Base-by-base conservation (phyloP, 176 grass and related monocot species). In the Carex pumila region DNA sequence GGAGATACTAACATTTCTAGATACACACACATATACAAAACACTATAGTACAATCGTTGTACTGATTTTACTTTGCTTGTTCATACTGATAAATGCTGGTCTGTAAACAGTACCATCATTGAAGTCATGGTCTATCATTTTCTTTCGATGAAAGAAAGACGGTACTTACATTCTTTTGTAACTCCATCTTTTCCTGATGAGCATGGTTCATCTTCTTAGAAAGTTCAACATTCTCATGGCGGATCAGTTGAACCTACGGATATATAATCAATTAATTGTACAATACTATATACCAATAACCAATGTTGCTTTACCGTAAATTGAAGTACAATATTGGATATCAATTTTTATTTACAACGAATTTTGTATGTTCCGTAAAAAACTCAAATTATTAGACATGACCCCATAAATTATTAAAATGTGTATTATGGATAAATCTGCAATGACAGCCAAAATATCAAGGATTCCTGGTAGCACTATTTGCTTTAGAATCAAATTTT, bases 221-320 rank as follows among this genome's bases (percentile, higher is more conserved):
- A 76, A 95, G 87, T 69, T 95, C 93, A 59, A 82, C 61, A 6
- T 92, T 95, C 72, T 95, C 90, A 68, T 86, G 82, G 34, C 90
- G 90, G n/a, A 91, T 85, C 47, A 88, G 81, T 59, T 59, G 88
- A 84, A 79, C 88, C 90, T 95, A 50, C 15, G 63, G 29, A 86
- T 72, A 17, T 29, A 65, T 47, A 45, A 50, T 31, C 31, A 62
- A 80, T 64, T 12, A 39, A 82, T 43, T 82, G 52, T 19, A 81
- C 8, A 6, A 49, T 62, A 74, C 30, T 43, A 1, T 6, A 10
- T 15, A 39, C 4, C 37, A 39, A 39, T 39, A 4, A 39, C 37
- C 14, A 70, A 41, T 39, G 15, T 41, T 70, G 34, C 66, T 70
- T 43, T 70, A 41, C 0, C 19, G 0, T 22, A 36, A 36, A 70